Conservation (phyloP, 352 stramenopile species). For the Bremia lactucae region DNA sequence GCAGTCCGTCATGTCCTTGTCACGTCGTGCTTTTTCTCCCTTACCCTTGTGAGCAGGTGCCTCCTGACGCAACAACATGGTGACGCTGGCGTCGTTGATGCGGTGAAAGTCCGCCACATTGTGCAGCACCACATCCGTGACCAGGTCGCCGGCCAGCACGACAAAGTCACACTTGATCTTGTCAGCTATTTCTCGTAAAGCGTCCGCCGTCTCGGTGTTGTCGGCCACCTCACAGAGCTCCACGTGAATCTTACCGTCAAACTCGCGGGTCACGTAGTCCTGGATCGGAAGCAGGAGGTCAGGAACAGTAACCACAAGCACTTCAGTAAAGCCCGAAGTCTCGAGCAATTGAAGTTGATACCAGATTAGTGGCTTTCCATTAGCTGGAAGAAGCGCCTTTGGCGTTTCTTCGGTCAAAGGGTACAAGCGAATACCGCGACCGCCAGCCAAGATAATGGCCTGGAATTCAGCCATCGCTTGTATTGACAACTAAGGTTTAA, state of each 20-base stretch:
- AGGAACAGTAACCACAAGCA: conserved; percentile 52
- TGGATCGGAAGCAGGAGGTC: conserved; percentile 56
- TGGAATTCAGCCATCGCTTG: conserved; percentile 70
- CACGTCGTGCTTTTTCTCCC: conserved; percentile 57
- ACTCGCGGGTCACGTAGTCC: conserved; percentile 68
- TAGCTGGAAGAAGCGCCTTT: conserved; percentile 56
- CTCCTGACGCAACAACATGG: conserved; percentile 71
- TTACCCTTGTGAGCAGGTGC: conserved; percentile 23
- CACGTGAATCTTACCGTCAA: conserved; percentile 73
- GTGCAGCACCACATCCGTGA: conserved; percentile 73
- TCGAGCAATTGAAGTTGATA: conserved; percentile 78
- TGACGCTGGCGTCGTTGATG: conserved; percentile 74
- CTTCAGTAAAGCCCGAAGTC: conserved; percentile 65
- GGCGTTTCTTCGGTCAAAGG: conserved; percentile 68
- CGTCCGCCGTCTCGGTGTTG: conserved; percentile 64
- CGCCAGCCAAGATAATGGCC: conserved; percentile 70
- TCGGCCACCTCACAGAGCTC: conserved; percentile 64
- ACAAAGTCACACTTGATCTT: conserved; percentile 79
- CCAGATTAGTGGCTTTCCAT: conserved; percentile 60
- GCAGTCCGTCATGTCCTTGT: conserved; percentile 79
- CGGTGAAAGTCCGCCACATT: conserved; percentile 75
- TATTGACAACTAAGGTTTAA: conserved; percentile 2
- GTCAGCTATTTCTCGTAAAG: conserved; percentile 56
- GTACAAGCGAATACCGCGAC: conserved; percentile 69
- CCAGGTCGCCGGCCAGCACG: conserved; percentile 63